These are phyloP conservation scores for Lactifluus rugatus DNA, from an alignment of 768 basidiomycete species.

Conservation along the genomic window DNA sequence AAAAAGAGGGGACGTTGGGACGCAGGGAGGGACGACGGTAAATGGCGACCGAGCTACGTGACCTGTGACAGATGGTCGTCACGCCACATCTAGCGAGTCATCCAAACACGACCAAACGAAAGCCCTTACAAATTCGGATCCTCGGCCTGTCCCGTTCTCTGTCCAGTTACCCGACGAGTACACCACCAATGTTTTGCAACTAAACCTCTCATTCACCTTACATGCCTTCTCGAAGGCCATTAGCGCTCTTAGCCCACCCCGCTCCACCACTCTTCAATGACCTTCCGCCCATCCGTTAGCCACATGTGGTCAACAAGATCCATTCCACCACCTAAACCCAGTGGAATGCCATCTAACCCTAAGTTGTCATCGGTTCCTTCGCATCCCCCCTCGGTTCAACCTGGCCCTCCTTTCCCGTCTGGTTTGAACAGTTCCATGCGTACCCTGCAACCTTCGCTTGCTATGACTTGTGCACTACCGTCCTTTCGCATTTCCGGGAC, in stretches of 20 bases:
- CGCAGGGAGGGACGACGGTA: too few species aligned
- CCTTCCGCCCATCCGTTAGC: constrained; percentile 6
- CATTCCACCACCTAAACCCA: constrained; percentile 8
- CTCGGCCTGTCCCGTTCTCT: not conserved
- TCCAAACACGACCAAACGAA: constrained; percentile 3
- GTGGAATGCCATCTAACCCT: constrained; percentile 20
- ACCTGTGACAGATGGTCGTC: too few species aligned
- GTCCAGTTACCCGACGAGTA: not conserved
- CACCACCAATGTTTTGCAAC: not conserved
- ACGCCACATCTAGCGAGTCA: too few species aligned
- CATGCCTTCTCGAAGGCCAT: constrained; percentile 9
- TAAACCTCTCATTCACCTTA: not conserved
- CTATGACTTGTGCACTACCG: constrained; percentile 7
- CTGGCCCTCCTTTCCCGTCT: not conserved
- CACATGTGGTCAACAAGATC: constrained; percentile 14
- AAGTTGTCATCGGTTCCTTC: constrained; percentile 11
- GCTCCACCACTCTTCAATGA: not conserved
- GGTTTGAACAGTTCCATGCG: too few species aligned
- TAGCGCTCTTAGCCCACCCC: constrained; percentile 15
- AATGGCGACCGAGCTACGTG: too few species aligned
- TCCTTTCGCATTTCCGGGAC: constrained; percentile 2
- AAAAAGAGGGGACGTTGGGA: not conserved
- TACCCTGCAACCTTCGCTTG: constrained; percentile 12
- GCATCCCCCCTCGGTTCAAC: not conserved
- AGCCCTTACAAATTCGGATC: not conserved